Conservation (phyloP, 176 grass and related monocot genomes). For the Pontederia paniculata region DNA sequence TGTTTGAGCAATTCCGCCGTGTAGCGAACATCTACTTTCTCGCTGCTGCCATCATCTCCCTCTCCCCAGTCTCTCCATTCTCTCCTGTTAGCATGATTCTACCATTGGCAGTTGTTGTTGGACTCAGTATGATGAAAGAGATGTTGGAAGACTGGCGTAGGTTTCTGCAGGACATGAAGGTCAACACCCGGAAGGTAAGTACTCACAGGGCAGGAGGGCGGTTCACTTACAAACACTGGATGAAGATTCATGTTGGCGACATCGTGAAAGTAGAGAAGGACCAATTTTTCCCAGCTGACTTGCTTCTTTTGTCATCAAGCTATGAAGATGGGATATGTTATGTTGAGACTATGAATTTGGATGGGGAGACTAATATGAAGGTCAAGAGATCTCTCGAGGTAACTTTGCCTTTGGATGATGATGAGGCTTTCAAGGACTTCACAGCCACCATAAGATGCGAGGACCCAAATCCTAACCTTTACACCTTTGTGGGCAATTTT, state of each 20-base stretch:
- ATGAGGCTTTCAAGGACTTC: constrained; percentile 68
- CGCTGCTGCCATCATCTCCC: constrained; percentile 71
- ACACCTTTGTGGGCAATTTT: constrained; percentile 88
- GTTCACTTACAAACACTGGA: constrained; percentile 59
- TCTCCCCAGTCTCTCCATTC: constrained; percentile 77
- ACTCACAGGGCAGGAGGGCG: constrained; percentile 45
- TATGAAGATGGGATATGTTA: constrained; percentile 98
- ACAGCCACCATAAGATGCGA: constrained; percentile 57
- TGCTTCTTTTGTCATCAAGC: constrained; percentile 72
- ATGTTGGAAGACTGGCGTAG: constrained; percentile 74
- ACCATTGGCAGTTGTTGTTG: constrained; percentile 62
- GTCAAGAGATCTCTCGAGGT: constrained; percentile 86
- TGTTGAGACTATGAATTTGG: constrained; percentile 98
- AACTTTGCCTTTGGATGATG: constrained; percentile 66
- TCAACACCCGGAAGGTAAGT: constrained; percentile 70
- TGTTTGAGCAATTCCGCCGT: constrained; percentile 89
- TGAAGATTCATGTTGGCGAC: constrained; percentile 67
- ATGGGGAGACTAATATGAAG: constrained; percentile 92
- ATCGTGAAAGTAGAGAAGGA: constrained; percentile 91
- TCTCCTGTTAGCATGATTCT: constrained; percentile 64
- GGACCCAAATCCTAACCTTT: constrained; percentile 81
- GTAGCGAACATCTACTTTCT: constrained; percentile 88
- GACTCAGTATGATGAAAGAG: constrained; percentile 83
- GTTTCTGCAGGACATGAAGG: constrained; percentile 95
- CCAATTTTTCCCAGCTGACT: constrained; percentile 89